Base-by-base conservation (phyloP, 495 filamentous ascomycete genomes). In the Penicillium waksmanii region DNA sequence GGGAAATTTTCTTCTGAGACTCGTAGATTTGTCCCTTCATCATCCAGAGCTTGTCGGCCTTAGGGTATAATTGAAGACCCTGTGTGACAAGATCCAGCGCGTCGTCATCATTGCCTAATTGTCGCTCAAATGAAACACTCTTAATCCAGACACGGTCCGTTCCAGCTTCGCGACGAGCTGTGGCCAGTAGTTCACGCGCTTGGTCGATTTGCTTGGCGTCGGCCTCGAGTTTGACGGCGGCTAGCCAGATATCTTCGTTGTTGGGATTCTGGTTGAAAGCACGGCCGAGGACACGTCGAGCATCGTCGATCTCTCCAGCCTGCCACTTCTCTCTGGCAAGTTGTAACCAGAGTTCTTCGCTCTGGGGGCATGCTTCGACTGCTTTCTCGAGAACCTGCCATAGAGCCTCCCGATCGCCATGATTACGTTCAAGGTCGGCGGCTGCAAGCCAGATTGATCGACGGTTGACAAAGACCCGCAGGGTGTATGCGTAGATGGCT, bases 11-110 rank as follows among this genome's bases (percentile, higher is more conserved):
- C 59, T 80, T 83, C 52, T 90, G 83, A 15, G 84, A 77, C 64
- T 96, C 90, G 82, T 98, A 99, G 60, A 98, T 91, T 64, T 99
- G 95, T 4, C 96, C 95, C 75, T 98, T 99, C 80, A 96, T 91
- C 91, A 97, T 97, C 88, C 92, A 96, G 11, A 99, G 83, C 71
- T 97, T 97, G 54, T 91, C 86, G 2, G 88, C 84, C 49, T 85
- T 84, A 11, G 96, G 94, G 73, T 95, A 98, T n/a, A 91, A 78
- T 55, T 92, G 87, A 0, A 99, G 80, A 27, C 88, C 96, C 67
- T 96, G 85, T 64, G 89, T 91, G 60, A 92, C 92, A 7, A 98
- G 85, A 62, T 96, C 87, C 3, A 99, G 80, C 0, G 94, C 90
- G 0, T 86, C 87, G 36, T 95, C 89, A 42, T 81, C 80, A 62